Base-by-base conservation (phyloP, 495 filamentous ascomycete species). In the Bacidia gigantensis region DNA sequence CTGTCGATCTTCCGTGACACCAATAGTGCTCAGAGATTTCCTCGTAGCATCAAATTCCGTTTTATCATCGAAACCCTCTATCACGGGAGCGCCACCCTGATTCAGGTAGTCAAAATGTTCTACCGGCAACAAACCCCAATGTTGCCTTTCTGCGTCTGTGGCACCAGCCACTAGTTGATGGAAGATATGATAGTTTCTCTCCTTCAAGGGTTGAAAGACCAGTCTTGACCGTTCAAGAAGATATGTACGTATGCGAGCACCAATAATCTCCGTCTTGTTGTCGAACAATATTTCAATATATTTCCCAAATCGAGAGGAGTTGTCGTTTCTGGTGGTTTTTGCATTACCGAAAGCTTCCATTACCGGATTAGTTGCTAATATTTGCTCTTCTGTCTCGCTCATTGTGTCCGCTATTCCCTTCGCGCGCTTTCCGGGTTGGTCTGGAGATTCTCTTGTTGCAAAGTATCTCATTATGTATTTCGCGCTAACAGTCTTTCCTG, bases 381-480 rank as follows among this genome's bases (percentile, higher is more conserved):
- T 99, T 60, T 90, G 88, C 69, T 97, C 92, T 65, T 99, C 92
- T 3, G 92, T 99, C 69, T 96, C 88, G 66, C 89, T 96, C 81
- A 97, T 99, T 45, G 83, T 70, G 60, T 96, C 93, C 32, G 79
- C 74, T 56, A 85, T 79, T 60, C 83, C 85, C 66, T 82, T 90
- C 21, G 74, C 73, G 63, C 86, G 82, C 58, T 81, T 83, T 25
- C 85, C 82, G 18, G 89, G 85, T 61, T 86, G 84, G 56, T 92
- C 89, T 41, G 93, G 87, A 1, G 90, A 84, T 71, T 97, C 89
- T 71, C 94, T 79, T 29, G 93, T 99, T 53, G 92, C 93, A 68
- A 99, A 99, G 71, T 99, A 99, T 61, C 92, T 76, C 92, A 99
- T 99, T 62, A 99, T 97, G 66, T 99, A 99, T 66, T 99, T 99